These are phyloP conservation scores for Syzygium aromaticum DNA, from an alignment of 345 rosid genomes.

Conservation along the genomic window DNA sequence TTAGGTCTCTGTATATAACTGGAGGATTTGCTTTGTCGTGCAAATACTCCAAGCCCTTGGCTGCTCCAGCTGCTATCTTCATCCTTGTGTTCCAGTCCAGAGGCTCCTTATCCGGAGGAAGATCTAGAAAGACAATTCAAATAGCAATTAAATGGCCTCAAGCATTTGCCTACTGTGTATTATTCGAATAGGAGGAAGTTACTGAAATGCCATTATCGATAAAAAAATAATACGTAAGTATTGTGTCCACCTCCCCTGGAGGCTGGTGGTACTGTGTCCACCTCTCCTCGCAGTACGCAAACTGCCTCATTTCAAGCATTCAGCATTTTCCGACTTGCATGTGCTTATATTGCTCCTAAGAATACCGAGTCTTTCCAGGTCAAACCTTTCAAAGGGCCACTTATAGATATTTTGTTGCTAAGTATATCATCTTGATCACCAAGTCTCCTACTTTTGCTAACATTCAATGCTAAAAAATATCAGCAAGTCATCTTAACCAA, in stretches of 20 bases:
- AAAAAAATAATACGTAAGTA: neutral
- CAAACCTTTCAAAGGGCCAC: neutral
- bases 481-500: neutral
- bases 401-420: neutral
- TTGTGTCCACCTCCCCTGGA: neutral
- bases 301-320: neutral
- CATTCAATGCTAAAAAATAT: neutral
- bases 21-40: conserved; percentile 98
- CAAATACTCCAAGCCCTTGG: conserved; percentile 92
- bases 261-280: neutral
- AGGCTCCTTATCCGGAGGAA: conserved; percentile 73
- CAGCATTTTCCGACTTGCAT: neutral
- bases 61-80: conserved; percentile 99
- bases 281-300: neutral
- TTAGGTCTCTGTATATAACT: conserved; percentile 90
- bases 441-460: neutral
- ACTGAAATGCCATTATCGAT: neutral
- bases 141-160: neutral
- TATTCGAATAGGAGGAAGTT: neutral
- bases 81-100: conserved; percentile 96
- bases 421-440: neutral
- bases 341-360: neutral
- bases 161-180: neutral
- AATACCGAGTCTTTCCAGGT: neutral
- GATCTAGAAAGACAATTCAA: conserved; percentile 36